Conservation (phyloP, 2,329 filamentous ascomycete genomes). For the Xylariales sp. region DNA sequence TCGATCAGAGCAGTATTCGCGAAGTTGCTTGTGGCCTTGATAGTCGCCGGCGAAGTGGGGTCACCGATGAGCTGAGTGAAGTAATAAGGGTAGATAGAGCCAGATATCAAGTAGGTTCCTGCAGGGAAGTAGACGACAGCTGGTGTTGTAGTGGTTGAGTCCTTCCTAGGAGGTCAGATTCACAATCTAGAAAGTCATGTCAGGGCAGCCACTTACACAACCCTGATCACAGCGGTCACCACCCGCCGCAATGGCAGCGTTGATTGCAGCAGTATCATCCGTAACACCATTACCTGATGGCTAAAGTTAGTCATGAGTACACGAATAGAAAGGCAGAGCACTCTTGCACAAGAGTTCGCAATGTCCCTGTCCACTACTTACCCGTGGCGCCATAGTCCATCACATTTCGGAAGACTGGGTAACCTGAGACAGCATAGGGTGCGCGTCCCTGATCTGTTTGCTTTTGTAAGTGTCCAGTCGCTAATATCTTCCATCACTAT, state of each 20-base stretch:
- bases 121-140: conserved; percentile 39
- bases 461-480: not conserved
- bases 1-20: conserved; percentile 54
- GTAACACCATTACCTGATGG: conserved; percentile 35
- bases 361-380: conserved; percentile 14
- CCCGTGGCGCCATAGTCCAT: conserved; percentile 42
- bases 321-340: too few species aligned
- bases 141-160: conserved; percentile 34
- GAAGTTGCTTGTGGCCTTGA: conserved; percentile 50
- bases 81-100: conserved; percentile 58
- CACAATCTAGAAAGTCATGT: not conserved
- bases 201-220: conserved; percentile 28
- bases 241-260: conserved; percentile 33
- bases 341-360: too few species aligned
- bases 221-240: conserved; percentile 35
- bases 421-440: conserved; percentile 33
- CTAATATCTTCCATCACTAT: not conserved
- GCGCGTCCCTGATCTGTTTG: conserved; percentile 35
- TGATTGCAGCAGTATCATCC: conserved; percentile 43
- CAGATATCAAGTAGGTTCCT: conserved; percentile 52
- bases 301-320: not conserved
- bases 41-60: conserved; percentile 48
- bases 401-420: conserved; percentile 43
- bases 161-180: conserved; percentile 20
- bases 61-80: conserved; percentile 60